phyloP scores from a whole-genome alignment of 2,329 filamentous ascomycete genomes.

The Boeremia exigua region DNA sequence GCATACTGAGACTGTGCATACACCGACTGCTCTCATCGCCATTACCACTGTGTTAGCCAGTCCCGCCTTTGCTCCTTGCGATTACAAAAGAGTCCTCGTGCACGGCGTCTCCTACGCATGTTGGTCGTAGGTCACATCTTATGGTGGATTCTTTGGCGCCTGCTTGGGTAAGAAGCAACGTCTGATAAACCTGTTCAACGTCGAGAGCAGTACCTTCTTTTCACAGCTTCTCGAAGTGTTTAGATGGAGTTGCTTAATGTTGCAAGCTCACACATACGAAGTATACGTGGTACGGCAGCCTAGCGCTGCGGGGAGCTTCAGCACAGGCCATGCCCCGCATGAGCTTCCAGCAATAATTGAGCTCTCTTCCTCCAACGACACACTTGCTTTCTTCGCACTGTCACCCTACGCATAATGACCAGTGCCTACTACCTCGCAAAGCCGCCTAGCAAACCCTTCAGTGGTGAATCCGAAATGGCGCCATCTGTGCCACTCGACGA shows the following conservation, averaged over 20 bases:
- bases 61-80: background rate
- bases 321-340: slow-evolving; percentile 7
- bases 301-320: background rate
- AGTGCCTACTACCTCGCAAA: slow-evolving; percentile 35
- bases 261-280: background rate
- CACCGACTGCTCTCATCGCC: background rate
- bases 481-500: slow-evolving; percentile 51
- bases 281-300: too few species aligned
- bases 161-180: background rate
- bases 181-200: too few species aligned
- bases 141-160: background rate
- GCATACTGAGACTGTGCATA: background rate
- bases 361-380: background rate
- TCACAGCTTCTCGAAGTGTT: background rate
- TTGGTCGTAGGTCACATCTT: background rate
- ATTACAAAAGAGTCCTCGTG: background rate
- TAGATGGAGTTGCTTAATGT: background rate
- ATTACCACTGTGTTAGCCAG: background rate
- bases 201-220: too few species aligned
- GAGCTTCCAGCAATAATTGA: background rate
- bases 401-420: slow-evolving; percentile 20
- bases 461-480: slow-evolving; percentile 27
- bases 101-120: background rate
- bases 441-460: slow-evolving; percentile 9
- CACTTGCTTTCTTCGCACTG: slow-evolving; percentile 1